Evolutionary conservation across 768 basidiomycete species (phyloP), one percentile per base, ranked within the genome.

Genomic region (Pleurotus sapidus): DNA sequence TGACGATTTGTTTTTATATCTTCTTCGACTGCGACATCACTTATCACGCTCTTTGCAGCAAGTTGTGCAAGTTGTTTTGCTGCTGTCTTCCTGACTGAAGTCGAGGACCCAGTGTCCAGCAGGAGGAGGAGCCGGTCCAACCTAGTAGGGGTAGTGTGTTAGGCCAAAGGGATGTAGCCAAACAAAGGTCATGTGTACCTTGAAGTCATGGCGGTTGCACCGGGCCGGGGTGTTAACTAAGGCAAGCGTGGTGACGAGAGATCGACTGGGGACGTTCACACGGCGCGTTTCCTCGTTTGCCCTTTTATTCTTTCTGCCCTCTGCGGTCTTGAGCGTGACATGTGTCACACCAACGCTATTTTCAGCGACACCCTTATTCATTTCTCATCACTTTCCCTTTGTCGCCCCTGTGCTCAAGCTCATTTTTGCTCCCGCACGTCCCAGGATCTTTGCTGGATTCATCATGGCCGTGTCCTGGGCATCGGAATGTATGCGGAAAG

Each of bases 101-200:
- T 73, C 3, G 94, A 94, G 11, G 96, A 95, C 46, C 97, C 97
- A 38, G 94, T 95, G 71, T 98, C 95, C 60, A 99, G 84, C 46
- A 99, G 83, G 65, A 93, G 83, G 70, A 99, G 87, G 77, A 99
- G 89, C 72, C 97, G 88, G 82, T 98, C 97, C 78, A 98, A 87
- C 78, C 95, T 96, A 65, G 4, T 55, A 54, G 54, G 7, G 57
- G 48, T 57, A 60, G 42, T 45, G 9, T 47, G 46, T 46, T 46
- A 17, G 18, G 37, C 46, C 59, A 15, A 42, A 46, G 24, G 34
- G 27, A 58, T 17, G 23, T 12, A 38, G 37, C 46, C 60, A 23
- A 60, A 56, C 60, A 64, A 46, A 37, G 49, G 51, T 34, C 30
- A 27, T 6, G 61, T 68, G 63, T 63, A 87, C 89, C 89, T 87